Evolutionary conservation across 164 flowering plant species (phyloP).

Genomic region (Cinnamomum chago): DNA sequence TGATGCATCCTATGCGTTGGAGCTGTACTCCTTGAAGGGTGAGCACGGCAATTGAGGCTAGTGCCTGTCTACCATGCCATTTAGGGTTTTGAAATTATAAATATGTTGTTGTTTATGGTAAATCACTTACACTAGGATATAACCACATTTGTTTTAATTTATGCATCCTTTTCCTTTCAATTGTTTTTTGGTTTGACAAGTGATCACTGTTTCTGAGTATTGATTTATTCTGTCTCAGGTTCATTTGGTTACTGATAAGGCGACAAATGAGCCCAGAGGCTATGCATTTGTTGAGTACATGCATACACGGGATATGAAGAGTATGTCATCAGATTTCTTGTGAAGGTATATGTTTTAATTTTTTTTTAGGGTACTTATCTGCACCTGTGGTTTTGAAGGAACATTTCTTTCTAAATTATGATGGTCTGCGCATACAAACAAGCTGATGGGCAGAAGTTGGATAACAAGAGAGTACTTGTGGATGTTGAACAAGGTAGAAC

Average conservation of each 20-base stretch:
- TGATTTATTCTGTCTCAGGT: conserved; percentile 50
- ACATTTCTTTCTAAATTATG: background rate
- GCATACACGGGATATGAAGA: conserved; percentile 98
- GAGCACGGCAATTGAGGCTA: conserved; percentile 98
- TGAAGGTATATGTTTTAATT: background rate
- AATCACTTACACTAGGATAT: background rate
- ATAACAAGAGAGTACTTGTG: conserved; percentile 89
- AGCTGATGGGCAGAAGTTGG: conserved; percentile 97
- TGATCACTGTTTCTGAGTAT: background rate
- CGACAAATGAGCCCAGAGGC: conserved; percentile 77
- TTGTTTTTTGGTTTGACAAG: background rate
- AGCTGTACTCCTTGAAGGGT: conserved; percentile 78
- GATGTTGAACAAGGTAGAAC: conserved; percentile 96
- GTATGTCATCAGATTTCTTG: conserved; percentile 27
- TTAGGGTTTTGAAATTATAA: conserved; percentile 12
- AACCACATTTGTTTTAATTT: conserved; percentile 5
- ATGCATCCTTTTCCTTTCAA: background rate
- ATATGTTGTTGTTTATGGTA: background rate
- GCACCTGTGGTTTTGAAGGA: background rate
- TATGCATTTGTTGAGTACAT: conserved; percentile 91
- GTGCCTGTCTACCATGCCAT: conserved; percentile 97
- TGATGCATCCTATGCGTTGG: conserved; percentile 66
- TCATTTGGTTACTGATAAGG: conserved; percentile 65
- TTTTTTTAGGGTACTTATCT: background rate
- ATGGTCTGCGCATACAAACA: conserved; percentile 70